Evolutionary conservation across 768 basidiomycete genomes (phyloP).

Genomic region (Collybia sordida): DNA sequence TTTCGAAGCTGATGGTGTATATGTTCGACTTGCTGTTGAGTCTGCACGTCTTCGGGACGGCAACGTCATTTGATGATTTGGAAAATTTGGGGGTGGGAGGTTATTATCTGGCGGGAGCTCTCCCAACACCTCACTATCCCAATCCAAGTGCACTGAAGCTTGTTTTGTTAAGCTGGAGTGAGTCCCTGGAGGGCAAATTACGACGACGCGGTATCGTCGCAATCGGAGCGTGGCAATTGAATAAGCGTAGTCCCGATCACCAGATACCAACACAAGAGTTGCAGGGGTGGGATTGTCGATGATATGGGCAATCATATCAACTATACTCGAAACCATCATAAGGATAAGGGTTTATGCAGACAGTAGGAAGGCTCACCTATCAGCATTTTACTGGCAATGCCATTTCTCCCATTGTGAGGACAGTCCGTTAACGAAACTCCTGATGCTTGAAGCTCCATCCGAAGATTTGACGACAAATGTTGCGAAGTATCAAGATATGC

Average conservation of each 20-base stretch:
- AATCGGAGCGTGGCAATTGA: constrained; percentile 40
- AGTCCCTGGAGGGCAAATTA: constrained; percentile 38
- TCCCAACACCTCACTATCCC: constrained; percentile 39
- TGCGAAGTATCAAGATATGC: constrained; percentile 50
- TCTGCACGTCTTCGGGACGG: constrained; percentile 5
- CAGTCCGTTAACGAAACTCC: constrained; percentile 43
- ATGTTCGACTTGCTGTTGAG: background rate
- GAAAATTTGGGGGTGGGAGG: background rate
- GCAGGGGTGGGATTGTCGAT: constrained; percentile 44
- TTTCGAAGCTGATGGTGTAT: constrained; percentile 6
- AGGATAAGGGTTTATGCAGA: background rate
- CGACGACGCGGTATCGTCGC: constrained; percentile 34
- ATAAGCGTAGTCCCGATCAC: constrained; percentile 44
- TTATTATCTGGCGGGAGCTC: constrained; percentile 2
- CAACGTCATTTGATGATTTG: constrained; percentile 3
- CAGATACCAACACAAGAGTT: constrained; percentile 47
- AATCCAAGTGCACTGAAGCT: constrained; percentile 46
- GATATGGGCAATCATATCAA: constrained; percentile 27
- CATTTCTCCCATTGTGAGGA: constrained; percentile 33
- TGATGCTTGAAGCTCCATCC: constrained; percentile 46
- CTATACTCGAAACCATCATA: constrained; percentile 7
- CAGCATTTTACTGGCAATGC: constrained; percentile 52
- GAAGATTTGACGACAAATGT: constrained; percentile 27
- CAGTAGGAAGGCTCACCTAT: constrained; percentile 31
- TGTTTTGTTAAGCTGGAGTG: constrained; percentile 41